These are phyloP conservation scores for Eucalyptus sp. DNA, from an alignment of 345 rosid species.

Conservation along the genomic window DNA sequence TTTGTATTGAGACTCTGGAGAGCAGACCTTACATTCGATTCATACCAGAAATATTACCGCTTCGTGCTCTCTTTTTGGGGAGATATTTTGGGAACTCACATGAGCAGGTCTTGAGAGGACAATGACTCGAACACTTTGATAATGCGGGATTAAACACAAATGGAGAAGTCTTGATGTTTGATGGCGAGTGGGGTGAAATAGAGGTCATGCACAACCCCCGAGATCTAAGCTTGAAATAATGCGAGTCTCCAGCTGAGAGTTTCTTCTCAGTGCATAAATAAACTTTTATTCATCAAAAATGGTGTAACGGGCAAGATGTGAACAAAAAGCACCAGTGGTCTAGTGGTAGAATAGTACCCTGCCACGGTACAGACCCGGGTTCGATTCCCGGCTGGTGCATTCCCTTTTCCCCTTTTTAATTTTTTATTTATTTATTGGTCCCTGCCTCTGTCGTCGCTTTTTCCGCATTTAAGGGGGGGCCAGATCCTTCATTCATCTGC, in stretches of 20 bases:
- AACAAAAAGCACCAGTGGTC: slow-evolving; percentile 48
- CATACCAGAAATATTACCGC: neutral
- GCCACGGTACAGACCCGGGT: slow-evolving; percentile 75
- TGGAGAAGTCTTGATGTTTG: neutral
- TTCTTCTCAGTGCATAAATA: accelerated
- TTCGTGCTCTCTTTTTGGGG: neutral
- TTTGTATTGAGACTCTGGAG: neutral
- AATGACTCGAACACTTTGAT: neutral
- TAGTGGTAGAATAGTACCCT: slow-evolving; percentile 83
- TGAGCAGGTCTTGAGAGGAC: neutral
- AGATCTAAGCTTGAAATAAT: neutral
- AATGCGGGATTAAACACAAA: neutral
- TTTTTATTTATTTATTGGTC: accelerated
- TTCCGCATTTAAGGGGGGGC: neutral
- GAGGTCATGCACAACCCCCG: neutral
- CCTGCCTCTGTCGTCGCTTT: neutral
- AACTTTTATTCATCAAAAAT: accelerated
- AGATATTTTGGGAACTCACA: neutral
- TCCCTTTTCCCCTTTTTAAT: accelerated
- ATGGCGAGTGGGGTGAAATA: neutral
- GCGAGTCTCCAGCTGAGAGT: neutral
- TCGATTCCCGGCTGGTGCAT: slow-evolving; percentile 56
- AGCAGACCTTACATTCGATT: neutral
- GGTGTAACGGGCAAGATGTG: accelerated
- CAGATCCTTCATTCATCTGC: neutral